Conservation (phyloP, 345 rosid species). For the Alliaria petiolata region DNA sequence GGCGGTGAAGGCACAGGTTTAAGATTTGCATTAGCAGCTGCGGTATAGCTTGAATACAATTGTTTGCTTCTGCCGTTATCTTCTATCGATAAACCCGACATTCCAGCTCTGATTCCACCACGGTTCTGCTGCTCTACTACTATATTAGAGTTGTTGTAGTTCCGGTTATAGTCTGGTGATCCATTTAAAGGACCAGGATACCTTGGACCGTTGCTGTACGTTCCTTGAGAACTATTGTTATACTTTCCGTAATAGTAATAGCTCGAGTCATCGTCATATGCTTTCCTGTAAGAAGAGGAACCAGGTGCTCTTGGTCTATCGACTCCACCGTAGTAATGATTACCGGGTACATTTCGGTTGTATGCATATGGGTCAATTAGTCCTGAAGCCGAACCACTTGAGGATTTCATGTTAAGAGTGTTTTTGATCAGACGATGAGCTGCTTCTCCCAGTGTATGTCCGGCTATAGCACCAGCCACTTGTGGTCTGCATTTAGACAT, state of each 20-base stretch:
- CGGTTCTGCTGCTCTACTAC: constrained; percentile 45
- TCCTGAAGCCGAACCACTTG: constrained; percentile 51
- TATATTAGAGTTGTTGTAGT: constrained; percentile 45
- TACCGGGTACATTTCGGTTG: constrained; percentile 38
- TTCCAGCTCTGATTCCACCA: constrained; percentile 47
- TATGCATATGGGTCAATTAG: constrained; percentile 42
- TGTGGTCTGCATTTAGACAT: constrained; percentile 56
- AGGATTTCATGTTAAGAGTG: constrained; percentile 68
- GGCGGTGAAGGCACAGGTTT: constrained; percentile 63
- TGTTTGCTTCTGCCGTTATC: constrained; percentile 41
- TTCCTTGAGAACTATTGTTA: constrained; percentile 38
- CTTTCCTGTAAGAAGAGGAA: constrained; percentile 51
- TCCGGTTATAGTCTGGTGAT: constrained; percentile 41
- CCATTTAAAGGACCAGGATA: constrained; percentile 40
- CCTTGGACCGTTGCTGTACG: constrained; percentile 38
- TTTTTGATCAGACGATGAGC: constrained; percentile 97
- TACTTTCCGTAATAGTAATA: constrained; percentile 41
- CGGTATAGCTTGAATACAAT: constrained; percentile 29
- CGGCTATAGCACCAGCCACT: constrained; percentile 77
- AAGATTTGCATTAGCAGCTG: constrained; percentile 35
- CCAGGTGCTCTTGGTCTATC: constrained; percentile 55
- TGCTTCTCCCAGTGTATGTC: constrained; percentile 79
- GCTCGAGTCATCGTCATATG: constrained; percentile 42
- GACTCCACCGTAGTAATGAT: constrained; percentile 33
- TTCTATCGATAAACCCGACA: constrained; percentile 49